Percentiles rank a stretch among this genome's conserved stretches.
Conservation (phyloP, 441 rosid genomes). For the Syzygium syzygioides region DNA sequence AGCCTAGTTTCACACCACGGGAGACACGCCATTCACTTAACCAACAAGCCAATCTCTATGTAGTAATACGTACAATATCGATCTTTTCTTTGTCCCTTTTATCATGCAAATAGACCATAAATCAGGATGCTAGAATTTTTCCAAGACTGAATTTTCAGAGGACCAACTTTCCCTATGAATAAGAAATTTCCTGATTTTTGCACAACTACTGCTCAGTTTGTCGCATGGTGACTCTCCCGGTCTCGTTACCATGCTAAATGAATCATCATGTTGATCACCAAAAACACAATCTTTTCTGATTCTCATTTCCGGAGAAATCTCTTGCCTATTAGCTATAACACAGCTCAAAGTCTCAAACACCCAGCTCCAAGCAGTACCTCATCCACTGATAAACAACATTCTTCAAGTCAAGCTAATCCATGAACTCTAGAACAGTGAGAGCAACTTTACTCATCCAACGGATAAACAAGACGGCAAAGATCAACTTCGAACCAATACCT, state of each 20-base stretch:
- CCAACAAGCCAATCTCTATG: neutral
- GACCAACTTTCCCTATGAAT: neutral
- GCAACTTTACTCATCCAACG: neutral
- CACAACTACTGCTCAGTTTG: neutral
- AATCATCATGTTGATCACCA: neutral
- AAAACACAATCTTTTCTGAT: neutral
- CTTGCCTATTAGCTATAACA: neutral
- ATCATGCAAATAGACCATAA: neutral
- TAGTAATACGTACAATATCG: neutral
- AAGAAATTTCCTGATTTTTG: neutral
- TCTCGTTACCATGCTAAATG: neutral
- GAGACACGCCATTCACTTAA: neutral
- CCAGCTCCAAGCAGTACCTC: neutral
- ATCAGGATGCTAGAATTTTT: neutral
- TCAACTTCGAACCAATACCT: slow-evolving; percentile 33
- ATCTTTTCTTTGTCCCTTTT: neutral
- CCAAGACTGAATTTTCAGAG: neutral
- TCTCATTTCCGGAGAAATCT: neutral
- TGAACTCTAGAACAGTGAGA: neutral
- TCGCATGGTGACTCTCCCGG: neutral
- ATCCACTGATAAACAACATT: neutral
- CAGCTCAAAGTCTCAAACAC: neutral
- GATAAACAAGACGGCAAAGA: neutral
- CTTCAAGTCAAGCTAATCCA: neutral
- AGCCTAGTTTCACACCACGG: neutral